Base-by-base conservation (phyloP, 768 basidiomycete species). In the Panaeolus papilionaceus region DNA sequence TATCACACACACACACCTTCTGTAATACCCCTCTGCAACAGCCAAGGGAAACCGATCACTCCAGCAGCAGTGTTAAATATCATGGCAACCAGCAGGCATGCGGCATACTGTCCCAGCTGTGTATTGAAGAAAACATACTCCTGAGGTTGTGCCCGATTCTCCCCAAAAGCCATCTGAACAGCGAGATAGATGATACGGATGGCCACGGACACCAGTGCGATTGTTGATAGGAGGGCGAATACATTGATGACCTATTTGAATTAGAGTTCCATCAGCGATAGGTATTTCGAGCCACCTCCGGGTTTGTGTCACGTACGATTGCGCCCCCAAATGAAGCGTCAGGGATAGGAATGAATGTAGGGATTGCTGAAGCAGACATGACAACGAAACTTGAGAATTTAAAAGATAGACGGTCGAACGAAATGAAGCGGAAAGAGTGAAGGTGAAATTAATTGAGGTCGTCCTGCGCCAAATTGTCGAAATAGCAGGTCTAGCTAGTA, bases 121-220 rank as follows among this genome's bases (percentile, higher is more conserved):
- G 90, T 91, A 66, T 85, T 83, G 76, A 93, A 91, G 76, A 92
- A 92, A 67, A 87, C 78, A 47, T 83, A 85, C 75, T 88, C 87
- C 38, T 78, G 77, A 18, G 82, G 73, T 67, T 75, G 73, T 37
- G 71, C 62, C 18, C 67, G 69, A 38, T 74, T 69, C 40, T 65
- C 72, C 38, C 69, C 73, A 66, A 81, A 71, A 67, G 76, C 71
- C 39, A 79, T 76, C 64, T 75, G 75, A 28, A 83, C 39, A 47
- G 80, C 84, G 49, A 89, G 76, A 79, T 83, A 89, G 61, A 81
- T 68, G 42, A 84, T 79, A 66, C 88, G 84, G 38, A 82, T 65
- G 65, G 79, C 79, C 62, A 91, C 83, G 14, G 84, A 84, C 20
- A 81, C 71, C 45, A 92, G 75, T 4, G 87, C 88, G 39, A 87